Evolutionary conservation across 306 rosid species (phyloP), one percentile per base, ranked within the genome.

Genomic region (Alnus rubra): DNA sequence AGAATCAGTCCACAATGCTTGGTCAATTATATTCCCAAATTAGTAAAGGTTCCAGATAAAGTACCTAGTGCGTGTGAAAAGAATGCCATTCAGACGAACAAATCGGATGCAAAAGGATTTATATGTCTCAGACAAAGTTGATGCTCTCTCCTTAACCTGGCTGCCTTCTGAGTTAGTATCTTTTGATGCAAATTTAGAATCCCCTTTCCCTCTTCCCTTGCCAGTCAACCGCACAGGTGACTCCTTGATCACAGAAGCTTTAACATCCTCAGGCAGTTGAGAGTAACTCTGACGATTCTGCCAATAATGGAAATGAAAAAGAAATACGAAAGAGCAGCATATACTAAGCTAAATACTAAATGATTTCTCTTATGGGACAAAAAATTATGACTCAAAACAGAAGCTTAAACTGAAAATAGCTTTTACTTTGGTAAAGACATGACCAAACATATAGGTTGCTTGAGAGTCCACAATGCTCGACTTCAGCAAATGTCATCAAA

Each of bases 41-140:
- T 42, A 35, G 52, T 8, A 18, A 42, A n/a, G 54, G 3, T 68
- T 58, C 54, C 62, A 65, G 48, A 68, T 53, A 30, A 76, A 30
- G 44, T 89, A 83, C 99, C 99, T 95, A 39, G 99, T 95, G 37
- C 93, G 97, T 1, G 98, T 93, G 84, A 95, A 93, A 76, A 95
- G 87, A 75, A 93, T 91, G 79, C 99, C 99, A 88, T 89, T 95
- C 81, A 95, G 89, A 78, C 99, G 99, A 72, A 95, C 89, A 87
- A 91, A 89, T 62, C 90, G 82, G 47, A 87, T 87, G 85, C 92
- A 89, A 71, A 95, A 93, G 74, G 84, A 73, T 80, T 90, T 93
- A 81, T 80, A 88, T 3, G 78, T 87, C 56, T 88, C 96, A 47
- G 74, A 88, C 54, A 77, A n/a, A 65, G 79, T 78, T 63, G 84